Conservation (phyloP, 1,284 basidiomycete species). For the Heterobasidion irregulare region DNA sequence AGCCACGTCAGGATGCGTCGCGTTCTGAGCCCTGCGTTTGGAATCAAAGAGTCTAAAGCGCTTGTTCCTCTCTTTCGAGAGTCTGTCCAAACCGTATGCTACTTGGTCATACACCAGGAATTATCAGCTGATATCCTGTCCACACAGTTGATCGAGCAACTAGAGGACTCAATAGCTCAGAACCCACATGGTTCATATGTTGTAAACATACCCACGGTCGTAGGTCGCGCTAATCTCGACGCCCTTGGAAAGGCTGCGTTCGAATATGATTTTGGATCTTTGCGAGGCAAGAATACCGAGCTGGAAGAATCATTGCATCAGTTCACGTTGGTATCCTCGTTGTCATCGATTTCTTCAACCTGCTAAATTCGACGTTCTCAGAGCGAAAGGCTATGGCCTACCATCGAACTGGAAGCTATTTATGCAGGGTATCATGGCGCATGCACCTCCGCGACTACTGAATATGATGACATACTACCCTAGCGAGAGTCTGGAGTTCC, state of each 20-base stretch:
- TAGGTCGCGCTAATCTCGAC: constrained; percentile 13
- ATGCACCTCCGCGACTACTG: constrained; percentile 21
- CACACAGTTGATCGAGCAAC: constrained; percentile 2
- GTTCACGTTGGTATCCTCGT: not conserved
- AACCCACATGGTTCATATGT: not conserved
- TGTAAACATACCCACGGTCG: constrained; percentile 9
- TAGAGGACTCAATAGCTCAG: constrained; percentile 2
- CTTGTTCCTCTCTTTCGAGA: not conserved
- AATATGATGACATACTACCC: constrained; percentile 29
- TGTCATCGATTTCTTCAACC: not conserved
- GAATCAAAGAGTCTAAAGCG: not conserved
- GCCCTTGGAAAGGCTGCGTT: constrained; percentile 16
- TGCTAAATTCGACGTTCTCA: not conserved
- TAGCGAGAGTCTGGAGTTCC: constrained; percentile 24
- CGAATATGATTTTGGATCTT: constrained; percentile 14
- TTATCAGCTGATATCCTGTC: not conserved
- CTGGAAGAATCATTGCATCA: constrained; percentile 4
- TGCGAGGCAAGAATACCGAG: constrained; percentile 9
- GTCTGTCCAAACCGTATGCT: not conserved
- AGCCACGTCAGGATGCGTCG: constrained; percentile 20
- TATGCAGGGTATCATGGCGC: constrained; percentile 17
- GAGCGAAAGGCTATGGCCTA: constrained; percentile 11
- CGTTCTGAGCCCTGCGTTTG: constrained; percentile 13
- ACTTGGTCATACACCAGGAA: not conserved
- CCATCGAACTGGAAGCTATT: constrained; percentile 16